Evolutionary conservation across 2,329 filamentous ascomycete genomes (phyloP), one percentile per base, ranked within the genome.

Genomic region (Gaeumannomyces sp.): DNA sequence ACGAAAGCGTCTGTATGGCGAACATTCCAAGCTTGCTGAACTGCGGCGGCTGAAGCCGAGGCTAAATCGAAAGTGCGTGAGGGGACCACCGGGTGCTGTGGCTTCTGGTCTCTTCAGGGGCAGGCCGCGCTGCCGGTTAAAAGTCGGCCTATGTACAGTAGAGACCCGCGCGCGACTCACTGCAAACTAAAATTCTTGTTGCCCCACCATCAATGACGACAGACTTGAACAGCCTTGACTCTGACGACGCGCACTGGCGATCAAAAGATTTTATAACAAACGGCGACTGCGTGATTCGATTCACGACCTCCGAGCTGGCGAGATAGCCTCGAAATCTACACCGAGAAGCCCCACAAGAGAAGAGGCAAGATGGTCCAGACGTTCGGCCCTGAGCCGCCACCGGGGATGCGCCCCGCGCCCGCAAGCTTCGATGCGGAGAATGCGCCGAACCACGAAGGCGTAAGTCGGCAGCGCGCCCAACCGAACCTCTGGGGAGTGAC

Each of bases 371-470:
- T 71, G 60, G 68, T 68, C 50, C 70, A 72, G 64, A 73, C 71
- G 28, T 71, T 79, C 63, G 61, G 61, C n/a, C 61, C 61, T 13
- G 38, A 62, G 28, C 61, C 61, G 4, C 61, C 61, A 5, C 61
- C 62, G 35, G 62, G 62, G 45, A 29, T 63, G 22, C 62, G 62
- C 62, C 35, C 35, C 50, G 27, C 62, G 25, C 81, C 87, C 74
- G 78, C 83, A 76, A 72, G 83, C 79, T 85, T 90, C 76, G 76
- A 89, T 76, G 74, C 87, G 75, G 75, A 88, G 72, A 76, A 83
- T 60, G 81, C 83, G 63, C 74, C 77, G 66, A 85, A 85, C 72
- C 79, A 83, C 71, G 82, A 84, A 71, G 82, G 84, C 75, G 83
- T 84, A 71, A 70, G 89, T 76, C 7, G 45, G 25, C n/a, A 25